Evolutionary conservation across 2,329 filamentous ascomycete species (phyloP).

Genomic region (Conoideocrella luteorostrata): DNA sequence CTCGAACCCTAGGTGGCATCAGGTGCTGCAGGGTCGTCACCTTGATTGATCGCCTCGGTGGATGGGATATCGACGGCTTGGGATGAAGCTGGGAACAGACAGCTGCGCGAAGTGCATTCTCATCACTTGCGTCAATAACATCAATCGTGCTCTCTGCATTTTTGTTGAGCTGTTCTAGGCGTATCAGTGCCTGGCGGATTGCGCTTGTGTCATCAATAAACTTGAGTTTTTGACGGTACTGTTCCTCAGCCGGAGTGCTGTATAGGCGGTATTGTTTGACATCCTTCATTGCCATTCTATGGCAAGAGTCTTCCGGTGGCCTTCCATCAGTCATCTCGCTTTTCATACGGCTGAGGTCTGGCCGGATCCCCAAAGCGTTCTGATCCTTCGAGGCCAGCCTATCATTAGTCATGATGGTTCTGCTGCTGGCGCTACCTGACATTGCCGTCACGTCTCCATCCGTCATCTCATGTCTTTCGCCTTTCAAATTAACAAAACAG

Average conservation of each 20-base stretch:
- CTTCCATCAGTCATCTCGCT: conserved; percentile 8
- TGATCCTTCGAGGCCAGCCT: too few relatives aligned
- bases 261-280: conserved; percentile 3
- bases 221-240: conserved; percentile 2
- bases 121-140: neutral
- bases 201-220: neutral
- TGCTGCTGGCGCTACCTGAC: too few relatives aligned
- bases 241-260: conserved; percentile 1
- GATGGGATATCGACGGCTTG: conserved; percentile 8
- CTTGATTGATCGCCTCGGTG: conserved; percentile 7
- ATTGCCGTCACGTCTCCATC: neutral
- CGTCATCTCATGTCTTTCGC: conserved; percentile 5
- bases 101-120: conserved; percentile 2
- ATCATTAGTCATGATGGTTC: too few relatives aligned
- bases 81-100: conserved; percentile 6
- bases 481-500: conserved; percentile 8
- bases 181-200: conserved; percentile 1
- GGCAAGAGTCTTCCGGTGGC: conserved; percentile 4
- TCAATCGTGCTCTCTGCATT: neutral
- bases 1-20: neutral
- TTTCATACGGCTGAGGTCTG: conserved; percentile 3
- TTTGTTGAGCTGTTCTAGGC: neutral
- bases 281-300: neutral
- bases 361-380: neutral
- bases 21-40: conserved; percentile 8